Percentiles rank a stretch among this genome's conserved stretches.
Conservation (phyloP, 352 stramenopile genomes). For the Phytophthora quininea region DNA sequence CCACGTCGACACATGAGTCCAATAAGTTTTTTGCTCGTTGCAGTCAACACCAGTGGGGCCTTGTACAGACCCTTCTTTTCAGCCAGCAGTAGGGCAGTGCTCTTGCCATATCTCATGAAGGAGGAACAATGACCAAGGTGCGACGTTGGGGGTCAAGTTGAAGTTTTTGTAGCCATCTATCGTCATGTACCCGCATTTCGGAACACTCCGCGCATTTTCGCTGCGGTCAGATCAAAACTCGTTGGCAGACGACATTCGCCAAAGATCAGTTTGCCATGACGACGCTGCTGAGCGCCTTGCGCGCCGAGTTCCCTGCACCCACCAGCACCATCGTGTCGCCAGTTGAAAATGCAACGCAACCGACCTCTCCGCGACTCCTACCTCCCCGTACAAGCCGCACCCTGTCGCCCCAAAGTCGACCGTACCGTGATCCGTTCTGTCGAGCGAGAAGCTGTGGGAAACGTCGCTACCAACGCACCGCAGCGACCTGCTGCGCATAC, state of each 20-base stretch:
- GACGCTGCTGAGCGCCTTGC: slow-evolving; percentile 40
- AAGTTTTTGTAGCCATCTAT: background rate
- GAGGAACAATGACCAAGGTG: too few relatives aligned
- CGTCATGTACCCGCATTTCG: background rate
- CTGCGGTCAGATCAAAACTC: background rate
- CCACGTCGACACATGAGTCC: background rate
- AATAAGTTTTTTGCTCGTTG: background rate
- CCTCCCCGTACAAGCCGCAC: background rate
- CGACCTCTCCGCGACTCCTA: slow-evolving; percentile 6
- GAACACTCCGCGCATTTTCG: background rate
- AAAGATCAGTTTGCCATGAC: slow-evolving; percentile 20
- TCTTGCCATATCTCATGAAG: too few relatives aligned
- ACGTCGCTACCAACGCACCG: slow-evolving; percentile 32
- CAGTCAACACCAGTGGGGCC: background rate
- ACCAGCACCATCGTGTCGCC: background rate
- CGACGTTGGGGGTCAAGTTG: too few relatives aligned
- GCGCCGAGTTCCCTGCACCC: slow-evolving; percentile 27
- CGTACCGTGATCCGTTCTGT: slow-evolving; percentile 50
- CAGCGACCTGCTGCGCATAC: slow-evolving; percentile 48
- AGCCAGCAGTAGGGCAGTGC: too few relatives aligned
- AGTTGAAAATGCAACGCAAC: slow-evolving; percentile 11
- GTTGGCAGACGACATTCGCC: background rate
- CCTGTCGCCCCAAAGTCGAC: slow-evolving; percentile 10
- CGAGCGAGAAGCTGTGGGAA: slow-evolving; percentile 33
- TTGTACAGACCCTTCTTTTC: too few relatives aligned